Evolutionary conservation across 2,329 filamentous ascomycete genomes (phyloP).

Genomic region (Tetracladium maxilliforme): DNA sequence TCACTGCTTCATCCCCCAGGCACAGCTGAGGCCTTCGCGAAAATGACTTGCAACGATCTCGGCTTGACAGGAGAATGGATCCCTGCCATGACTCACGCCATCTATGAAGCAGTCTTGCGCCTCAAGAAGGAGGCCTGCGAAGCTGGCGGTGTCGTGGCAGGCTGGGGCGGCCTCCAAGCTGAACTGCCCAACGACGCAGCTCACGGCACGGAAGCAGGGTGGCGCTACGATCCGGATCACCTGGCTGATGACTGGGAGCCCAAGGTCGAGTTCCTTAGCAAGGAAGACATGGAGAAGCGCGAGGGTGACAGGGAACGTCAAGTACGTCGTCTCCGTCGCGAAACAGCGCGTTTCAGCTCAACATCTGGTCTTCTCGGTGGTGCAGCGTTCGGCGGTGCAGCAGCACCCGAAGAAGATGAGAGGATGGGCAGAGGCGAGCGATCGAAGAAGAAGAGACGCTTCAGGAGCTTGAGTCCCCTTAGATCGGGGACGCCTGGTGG

Average conservation of each 20-base stretch:
- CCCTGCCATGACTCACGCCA: conserved; percentile 84
- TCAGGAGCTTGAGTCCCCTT: conserved; percentile 73
- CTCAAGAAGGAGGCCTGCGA: conserved; percentile 96
- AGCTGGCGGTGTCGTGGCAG: conserved; percentile 70
- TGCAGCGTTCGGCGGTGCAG: conserved; percentile 38
- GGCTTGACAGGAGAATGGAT: conserved; percentile 88
- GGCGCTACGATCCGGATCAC: conserved; percentile 89
- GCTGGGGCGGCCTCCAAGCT: conserved; percentile 42
- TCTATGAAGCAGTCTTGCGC: conserved; percentile 85
- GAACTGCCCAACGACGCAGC: conserved; percentile 85
- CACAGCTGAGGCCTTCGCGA: conserved; percentile 83
- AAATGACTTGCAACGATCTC: conserved; percentile 82
- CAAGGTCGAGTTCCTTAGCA: conserved; percentile 67
- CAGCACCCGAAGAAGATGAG: conserved; percentile 49
- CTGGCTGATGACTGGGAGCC: conserved; percentile 76
- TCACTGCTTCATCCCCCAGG: conserved; percentile 84
- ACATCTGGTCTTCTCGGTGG: conserved; percentile 69
- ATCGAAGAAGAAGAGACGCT: conserved; percentile 88
- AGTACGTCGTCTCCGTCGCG: conserved; percentile 69
- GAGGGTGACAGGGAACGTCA: conserved; percentile 90
- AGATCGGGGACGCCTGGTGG: conserved; percentile 51
- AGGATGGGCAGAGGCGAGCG: conserved; percentile 83
- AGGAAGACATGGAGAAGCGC: conserved; percentile 94
- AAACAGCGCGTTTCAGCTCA: conserved; percentile 85
- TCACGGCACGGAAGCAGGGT: conserved; percentile 70